A percentile compares a stretch with the other conserved stretches of the same genome.
Conservation (phyloP, 2,329 filamentous ascomycete genomes). For the Myriosclerotinia scirpicola region DNA sequence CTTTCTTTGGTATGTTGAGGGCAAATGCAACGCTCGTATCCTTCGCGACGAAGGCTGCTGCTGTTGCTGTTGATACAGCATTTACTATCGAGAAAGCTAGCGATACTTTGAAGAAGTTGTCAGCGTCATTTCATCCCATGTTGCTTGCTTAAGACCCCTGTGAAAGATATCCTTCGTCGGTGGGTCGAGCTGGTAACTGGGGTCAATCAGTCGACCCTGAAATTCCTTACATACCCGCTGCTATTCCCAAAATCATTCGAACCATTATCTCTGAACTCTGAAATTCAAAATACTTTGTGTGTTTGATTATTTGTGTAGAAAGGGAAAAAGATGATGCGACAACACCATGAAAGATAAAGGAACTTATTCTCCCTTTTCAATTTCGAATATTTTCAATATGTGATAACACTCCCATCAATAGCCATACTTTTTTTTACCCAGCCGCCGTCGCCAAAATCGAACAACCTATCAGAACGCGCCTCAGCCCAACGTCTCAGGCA, state of each 20-base stretch:
- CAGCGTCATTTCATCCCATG: background rate
- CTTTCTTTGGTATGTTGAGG: slow-evolving; percentile 50
- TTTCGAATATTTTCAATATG: too few relatives aligned
- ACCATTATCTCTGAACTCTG: slow-evolving; percentile 4
- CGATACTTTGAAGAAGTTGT: slow-evolving; percentile 14
- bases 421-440: background rate
- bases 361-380: background rate
- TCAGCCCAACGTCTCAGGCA: slow-evolving; percentile 2
- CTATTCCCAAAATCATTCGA: slow-evolving; percentile 8
- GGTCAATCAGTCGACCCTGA: too few relatives aligned
- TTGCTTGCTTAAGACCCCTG: too few relatives aligned
- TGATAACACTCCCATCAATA: too few relatives aligned
- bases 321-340: background rate
- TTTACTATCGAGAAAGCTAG: slow-evolving; percentile 11
- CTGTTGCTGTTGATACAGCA: background rate
- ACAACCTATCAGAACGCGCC: slow-evolving; percentile 2
- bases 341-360: background rate
- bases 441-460: background rate
- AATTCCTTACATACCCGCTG: slow-evolving; percentile 12
- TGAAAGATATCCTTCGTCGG: too few relatives aligned
- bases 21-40: slow-evolving; percentile 50
- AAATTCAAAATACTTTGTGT: background rate
- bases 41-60: slow-evolving; percentile 45
- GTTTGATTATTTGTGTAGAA: background rate
- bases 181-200: too few relatives aligned